Evolutionary conservation across 2,329 filamentous ascomycete genomes (phyloP), one percentile per base, ranked within the genome.

Genomic region (Trichoderma brevicompactum): DNA sequence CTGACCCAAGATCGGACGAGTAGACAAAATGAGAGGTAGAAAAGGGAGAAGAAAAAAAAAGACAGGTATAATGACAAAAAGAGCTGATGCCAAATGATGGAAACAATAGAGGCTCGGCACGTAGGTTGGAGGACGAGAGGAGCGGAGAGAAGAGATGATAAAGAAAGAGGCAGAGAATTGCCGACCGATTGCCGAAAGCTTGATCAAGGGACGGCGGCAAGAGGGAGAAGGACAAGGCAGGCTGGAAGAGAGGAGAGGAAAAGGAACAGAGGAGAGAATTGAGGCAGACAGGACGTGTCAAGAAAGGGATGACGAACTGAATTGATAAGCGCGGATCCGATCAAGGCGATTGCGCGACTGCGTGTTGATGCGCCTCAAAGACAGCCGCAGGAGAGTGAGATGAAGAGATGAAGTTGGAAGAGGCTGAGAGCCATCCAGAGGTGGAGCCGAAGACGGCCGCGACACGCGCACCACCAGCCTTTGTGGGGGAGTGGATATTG

Each of bases 221-320:
- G 46, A 58, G 60, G 36, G 28, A 54, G 66, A 66, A 60, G 56
- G 63, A 67, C 58, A 62, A 56, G 56, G 48, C 40, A 28, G 28
- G 43, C 55, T 43, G 59, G 46, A 67, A 55, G 50, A 46, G 40
- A 63, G 46, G 64, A 62, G 40, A 49, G 34, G 46, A 62, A 8
- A 60, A 66, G 58, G 44, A 53, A 54, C 38, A 52, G 49, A 62
- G 19, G 32, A 52, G 54, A 65, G 56, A 65, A 60, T 52, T 54
- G 64, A 64, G 69, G 66, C 69, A 56, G 64, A 63, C 43, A 59
- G 67, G 53, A 28, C 63, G 48, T 65, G 62, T 61, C 65, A 58
- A 65, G 65, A 68, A 69, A 61, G 55, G 69, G 61, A 64, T 32
- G 66, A 78, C 76, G 74, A 77, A 78, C 76, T 77, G 68, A 68